Percentiles rank a stretch among this genome's conserved stretches.
phyloP scores from a whole-genome alignment of 2,329 filamentous ascomycete genomes.

The Anthostomella pinea region DNA sequence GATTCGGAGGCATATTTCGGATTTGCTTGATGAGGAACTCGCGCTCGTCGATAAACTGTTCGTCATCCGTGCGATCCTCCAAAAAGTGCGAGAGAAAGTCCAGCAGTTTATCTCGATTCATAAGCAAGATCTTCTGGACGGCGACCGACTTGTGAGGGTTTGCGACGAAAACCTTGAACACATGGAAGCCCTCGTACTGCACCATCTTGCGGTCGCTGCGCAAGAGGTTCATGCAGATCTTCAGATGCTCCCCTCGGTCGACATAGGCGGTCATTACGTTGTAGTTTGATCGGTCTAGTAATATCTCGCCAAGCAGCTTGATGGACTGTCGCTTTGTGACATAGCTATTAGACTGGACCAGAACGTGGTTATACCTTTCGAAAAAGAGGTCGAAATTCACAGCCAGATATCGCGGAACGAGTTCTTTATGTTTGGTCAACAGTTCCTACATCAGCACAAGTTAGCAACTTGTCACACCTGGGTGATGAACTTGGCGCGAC shows the following conservation, averaged over 20 bases:
- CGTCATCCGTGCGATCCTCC: constrained; percentile 92
- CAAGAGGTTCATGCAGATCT: constrained; percentile 96
- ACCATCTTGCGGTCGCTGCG: constrained; percentile 98
- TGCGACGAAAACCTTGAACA: constrained; percentile 99
- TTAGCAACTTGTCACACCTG: constrained; percentile 9
- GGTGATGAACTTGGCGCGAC: background rate
- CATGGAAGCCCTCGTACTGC: constrained; percentile 98
- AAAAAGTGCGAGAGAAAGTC: constrained; percentile 88
- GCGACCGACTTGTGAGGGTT: constrained; percentile 98
- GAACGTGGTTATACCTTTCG: constrained; percentile 77
- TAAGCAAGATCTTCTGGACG: constrained; percentile 91
- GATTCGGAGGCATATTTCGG: constrained; percentile 60
- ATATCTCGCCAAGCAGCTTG: constrained; percentile 91
- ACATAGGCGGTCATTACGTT: constrained; percentile 98
- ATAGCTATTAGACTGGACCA: constrained; percentile 92
- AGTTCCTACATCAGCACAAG: constrained; percentile 62
- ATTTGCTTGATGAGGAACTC: constrained; percentile 97
- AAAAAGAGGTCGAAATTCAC: constrained; percentile 96
- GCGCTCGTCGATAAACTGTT: constrained; percentile 97
- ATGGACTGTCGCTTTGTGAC: constrained; percentile 98
- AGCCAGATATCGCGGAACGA: constrained; percentile 83
- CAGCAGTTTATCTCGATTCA: constrained; percentile 89
- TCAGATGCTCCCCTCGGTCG: constrained; percentile 90
- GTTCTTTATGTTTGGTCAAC: constrained; percentile 86
- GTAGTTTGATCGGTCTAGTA: constrained; percentile 94